Evolutionary conservation across 805 yeast species (phyloP).

Genomic region (Suhomyces tanzawaensis): DNA sequence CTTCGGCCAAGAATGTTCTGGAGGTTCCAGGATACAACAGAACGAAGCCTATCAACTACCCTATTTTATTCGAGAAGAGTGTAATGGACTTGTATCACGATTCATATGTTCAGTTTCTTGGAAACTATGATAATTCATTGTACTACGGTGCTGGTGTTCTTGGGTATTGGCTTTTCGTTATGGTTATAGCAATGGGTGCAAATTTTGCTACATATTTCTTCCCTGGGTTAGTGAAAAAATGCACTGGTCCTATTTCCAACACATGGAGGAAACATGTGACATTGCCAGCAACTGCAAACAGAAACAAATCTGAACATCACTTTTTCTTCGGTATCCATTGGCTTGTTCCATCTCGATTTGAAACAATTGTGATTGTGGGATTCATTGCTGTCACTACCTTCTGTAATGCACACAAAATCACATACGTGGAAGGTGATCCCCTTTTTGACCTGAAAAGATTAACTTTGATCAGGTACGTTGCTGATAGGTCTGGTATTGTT

Average conservation of each 20-base stretch:
- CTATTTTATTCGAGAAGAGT: constrained; percentile 22
- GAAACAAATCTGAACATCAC: constrained; percentile 19
- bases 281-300: constrained; percentile 21
- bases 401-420: constrained; percentile 7
- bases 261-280: constrained; percentile 15
- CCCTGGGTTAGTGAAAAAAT: constrained; percentile 31
- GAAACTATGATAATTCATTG: constrained; percentile 22
- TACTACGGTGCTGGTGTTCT: constrained; percentile 25
- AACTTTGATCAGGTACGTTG: constrained; percentile 28
- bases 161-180: constrained; percentile 20
- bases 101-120: constrained; percentile 18
- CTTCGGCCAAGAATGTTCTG: constrained; percentile 13
- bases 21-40: constrained; percentile 25
- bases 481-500: constrained; percentile 54
- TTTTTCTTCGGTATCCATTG: constrained; percentile 14
- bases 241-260: constrained; percentile 24
- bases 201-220: constrained; percentile 16
- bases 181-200: constrained; percentile 7
- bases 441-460: constrained; percentile 8
- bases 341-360: constrained; percentile 37
- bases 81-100: constrained; percentile 9
- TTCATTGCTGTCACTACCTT: constrained; percentile 20
- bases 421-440: constrained; percentile 14
- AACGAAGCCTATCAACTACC: constrained; percentile 16
- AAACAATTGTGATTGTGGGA: constrained; percentile 26